These are phyloP conservation scores for Sporisorium exsertum DNA, from an alignment of 1,284 basidiomycete genomes.

Conservation along the genomic window DNA sequence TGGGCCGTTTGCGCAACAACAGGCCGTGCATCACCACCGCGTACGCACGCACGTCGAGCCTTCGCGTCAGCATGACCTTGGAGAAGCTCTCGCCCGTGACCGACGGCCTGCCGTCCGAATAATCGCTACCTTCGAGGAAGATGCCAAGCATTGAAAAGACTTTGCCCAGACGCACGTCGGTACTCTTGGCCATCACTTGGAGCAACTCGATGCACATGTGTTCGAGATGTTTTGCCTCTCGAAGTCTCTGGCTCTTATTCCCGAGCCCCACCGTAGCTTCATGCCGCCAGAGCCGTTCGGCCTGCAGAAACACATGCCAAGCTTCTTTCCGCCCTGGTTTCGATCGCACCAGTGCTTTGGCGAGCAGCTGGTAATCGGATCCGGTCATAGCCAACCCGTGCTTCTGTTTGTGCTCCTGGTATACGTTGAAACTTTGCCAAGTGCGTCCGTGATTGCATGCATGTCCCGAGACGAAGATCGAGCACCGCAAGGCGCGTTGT, in stretches of 20 bases:
- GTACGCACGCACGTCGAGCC: constrained; percentile 22
- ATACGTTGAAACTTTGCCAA: constrained; percentile 16
- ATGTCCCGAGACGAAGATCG: constrained; percentile 26
- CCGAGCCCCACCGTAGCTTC: neutral
- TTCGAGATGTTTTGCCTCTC: neutral
- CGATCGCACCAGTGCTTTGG: constrained; percentile 26
- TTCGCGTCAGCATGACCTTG: constrained; percentile 4
- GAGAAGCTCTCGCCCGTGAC: neutral
- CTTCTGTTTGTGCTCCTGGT: constrained; percentile 12
- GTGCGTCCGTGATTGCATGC: constrained; percentile 10
- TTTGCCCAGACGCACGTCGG: constrained; percentile 9
- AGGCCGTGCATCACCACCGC: constrained; percentile 40
- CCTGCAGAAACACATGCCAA: constrained; percentile 12
- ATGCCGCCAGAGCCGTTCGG: constrained; percentile 11
- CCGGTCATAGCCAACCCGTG: neutral
- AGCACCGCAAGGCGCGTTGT: constrained; percentile 18
- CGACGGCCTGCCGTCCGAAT: neutral
- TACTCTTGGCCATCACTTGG: constrained; percentile 15
- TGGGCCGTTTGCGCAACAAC: constrained; percentile 7
- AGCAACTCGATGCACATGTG: constrained; percentile 16
- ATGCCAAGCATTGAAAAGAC: constrained; percentile 27
- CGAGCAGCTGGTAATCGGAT: constrained; percentile 24
- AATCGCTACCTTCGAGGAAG: neutral
- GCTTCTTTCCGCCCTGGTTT: constrained; percentile 23
- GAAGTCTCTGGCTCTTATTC: neutral